Evolutionary conservation across 176 grass and related monocot genomes (phyloP).

Genomic region (Juncus inflexus): DNA sequence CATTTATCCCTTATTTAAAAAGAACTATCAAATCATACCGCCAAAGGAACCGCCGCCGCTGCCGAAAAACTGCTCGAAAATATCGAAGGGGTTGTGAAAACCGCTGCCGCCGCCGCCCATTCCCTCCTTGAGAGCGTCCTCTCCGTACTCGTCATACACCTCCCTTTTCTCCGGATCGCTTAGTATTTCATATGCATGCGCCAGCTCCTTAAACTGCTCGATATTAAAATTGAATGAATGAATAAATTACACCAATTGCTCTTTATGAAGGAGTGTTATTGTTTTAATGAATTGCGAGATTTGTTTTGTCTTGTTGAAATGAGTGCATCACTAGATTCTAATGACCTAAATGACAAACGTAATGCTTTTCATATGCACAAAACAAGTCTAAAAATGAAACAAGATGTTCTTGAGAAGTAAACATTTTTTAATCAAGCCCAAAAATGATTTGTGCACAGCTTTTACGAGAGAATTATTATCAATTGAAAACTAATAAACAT

Average conservation of each 20-base stretch:
- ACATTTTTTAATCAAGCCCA: too few species aligned
- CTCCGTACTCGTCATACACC: slow-evolving; percentile 83
- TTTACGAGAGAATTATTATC: background rate
- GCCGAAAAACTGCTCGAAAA: slow-evolving; percentile 87
- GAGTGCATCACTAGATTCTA: background rate
- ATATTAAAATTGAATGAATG: slow-evolving; percentile 6
- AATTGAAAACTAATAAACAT: background rate
- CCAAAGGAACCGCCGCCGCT: slow-evolving; percentile 55
- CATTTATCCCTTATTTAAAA: background rate
- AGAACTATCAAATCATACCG: slow-evolving; percentile 26
- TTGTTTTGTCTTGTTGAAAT: background rate
- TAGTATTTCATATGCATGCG: slow-evolving; percentile 93
- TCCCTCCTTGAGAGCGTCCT: slow-evolving; percentile 97
- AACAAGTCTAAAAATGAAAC: background rate
- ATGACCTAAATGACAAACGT: too few species aligned
- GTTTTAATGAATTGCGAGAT: background rate
- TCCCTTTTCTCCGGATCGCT: slow-evolving; percentile 90
- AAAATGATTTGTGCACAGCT: too few species aligned
- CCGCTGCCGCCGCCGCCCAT: slow-evolving; percentile 69
- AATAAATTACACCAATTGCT: background rate
- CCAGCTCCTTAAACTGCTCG: slow-evolving; percentile 84
- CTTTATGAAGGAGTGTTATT: background rate
- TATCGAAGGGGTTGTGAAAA: slow-evolving; percentile 71
- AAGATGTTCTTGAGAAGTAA: too few species aligned
- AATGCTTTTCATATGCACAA: too few species aligned